A percentile compares a stretch with the other conserved stretches of the same genome.
phyloP scores from a whole-genome alignment of 305 asterid species.

The Fraxinus latifolia region DNA sequence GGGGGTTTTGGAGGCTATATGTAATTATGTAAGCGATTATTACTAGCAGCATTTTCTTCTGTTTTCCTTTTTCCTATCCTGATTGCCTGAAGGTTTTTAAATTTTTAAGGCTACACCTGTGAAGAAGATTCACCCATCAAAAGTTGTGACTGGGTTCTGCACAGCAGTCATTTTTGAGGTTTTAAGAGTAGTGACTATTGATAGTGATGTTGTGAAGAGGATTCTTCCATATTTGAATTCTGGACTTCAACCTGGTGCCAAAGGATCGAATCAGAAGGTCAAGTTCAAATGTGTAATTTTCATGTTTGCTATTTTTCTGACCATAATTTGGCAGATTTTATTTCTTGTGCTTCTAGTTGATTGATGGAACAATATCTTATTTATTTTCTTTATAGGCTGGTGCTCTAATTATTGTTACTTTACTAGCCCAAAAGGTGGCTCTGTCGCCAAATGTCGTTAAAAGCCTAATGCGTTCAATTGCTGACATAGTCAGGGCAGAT shows the following conservation, averaged over 20 bases:
- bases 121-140: conserved; percentile 63
- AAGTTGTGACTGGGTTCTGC: conserved; percentile 64
- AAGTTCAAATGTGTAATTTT: conserved; percentile 15
- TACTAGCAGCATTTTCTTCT: conserved; percentile 13
- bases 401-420: conserved; percentile 77
- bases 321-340: background rate
- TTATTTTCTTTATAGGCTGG: conserved; percentile 58
- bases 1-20: conserved; percentile 78
- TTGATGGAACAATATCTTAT: conserved; percentile 14
- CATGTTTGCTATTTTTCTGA: background rate
- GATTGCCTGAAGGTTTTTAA: conserved; percentile 27
- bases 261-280: conserved; percentile 73
- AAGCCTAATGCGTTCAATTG: conserved; percentile 65
- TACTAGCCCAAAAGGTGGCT: conserved; percentile 71
- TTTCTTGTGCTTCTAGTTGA: conserved; percentile 3
- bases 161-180: conserved; percentile 83
- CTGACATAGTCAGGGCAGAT: conserved; percentile 56
- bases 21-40: conserved; percentile 57
- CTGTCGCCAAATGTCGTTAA: conserved; percentile 58
- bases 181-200: conserved; percentile 52
- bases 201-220: conserved; percentile 58
- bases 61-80: conserved; percentile 7
- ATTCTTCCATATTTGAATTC: conserved; percentile 66
- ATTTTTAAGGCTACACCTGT: conserved; percentile 53
- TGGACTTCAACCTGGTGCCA: conserved; percentile 57